phyloP scores from a whole-genome alignment of 1,284 basidiomycete species.

The Psilocybe mexicana region DNA sequence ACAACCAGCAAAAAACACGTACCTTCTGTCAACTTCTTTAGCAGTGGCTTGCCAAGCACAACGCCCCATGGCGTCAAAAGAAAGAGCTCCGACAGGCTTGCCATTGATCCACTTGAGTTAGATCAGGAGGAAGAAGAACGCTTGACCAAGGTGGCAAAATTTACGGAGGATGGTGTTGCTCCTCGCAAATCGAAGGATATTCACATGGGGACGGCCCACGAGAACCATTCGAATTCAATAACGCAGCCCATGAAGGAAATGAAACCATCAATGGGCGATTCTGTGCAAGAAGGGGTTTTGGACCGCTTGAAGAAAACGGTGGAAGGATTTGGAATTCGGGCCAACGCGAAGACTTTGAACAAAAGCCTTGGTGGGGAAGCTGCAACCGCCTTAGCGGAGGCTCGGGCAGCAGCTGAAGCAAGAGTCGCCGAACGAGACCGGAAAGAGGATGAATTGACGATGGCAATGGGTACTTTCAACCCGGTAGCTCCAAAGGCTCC shows the following conservation, averaged over 20 bases:
- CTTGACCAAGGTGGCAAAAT: slow-evolving; percentile 51
- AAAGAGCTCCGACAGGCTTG: slow-evolving; percentile 61
- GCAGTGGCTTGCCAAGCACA: slow-evolving; percentile 4
- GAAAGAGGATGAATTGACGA: slow-evolving; percentile 37
- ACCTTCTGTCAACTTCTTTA: slow-evolving; percentile 8
- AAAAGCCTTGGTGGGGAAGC: slow-evolving; percentile 63
- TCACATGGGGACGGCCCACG: slow-evolving; percentile 8
- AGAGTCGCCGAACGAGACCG: slow-evolving; percentile 63
- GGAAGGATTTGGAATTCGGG: slow-evolving; percentile 61
- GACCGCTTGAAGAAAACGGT: slow-evolving; percentile 68
- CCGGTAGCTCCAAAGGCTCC: slow-evolving; percentile 13
- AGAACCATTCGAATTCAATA: slow-evolving; percentile 5
- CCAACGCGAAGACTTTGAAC: slow-evolving; percentile 53
- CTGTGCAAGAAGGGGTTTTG: slow-evolving; percentile 49
- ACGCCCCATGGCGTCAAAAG: slow-evolving; percentile 47
- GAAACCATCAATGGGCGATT: background rate
- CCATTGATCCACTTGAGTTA: slow-evolving; percentile 9
- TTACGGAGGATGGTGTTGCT: slow-evolving; percentile 33
- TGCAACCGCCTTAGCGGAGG: slow-evolving; percentile 63
- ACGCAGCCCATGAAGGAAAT: background rate
- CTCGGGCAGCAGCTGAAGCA: slow-evolving; percentile 69
- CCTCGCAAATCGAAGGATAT: slow-evolving; percentile 29
- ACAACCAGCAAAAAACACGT: slow-evolving; percentile 41
- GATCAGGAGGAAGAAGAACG: slow-evolving; percentile 39
- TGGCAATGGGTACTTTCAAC: slow-evolving; percentile 19